These are phyloP conservation scores for Croton laevigatus DNA, from an alignment of 441 rosid genomes.

Conservation along the genomic window DNA sequence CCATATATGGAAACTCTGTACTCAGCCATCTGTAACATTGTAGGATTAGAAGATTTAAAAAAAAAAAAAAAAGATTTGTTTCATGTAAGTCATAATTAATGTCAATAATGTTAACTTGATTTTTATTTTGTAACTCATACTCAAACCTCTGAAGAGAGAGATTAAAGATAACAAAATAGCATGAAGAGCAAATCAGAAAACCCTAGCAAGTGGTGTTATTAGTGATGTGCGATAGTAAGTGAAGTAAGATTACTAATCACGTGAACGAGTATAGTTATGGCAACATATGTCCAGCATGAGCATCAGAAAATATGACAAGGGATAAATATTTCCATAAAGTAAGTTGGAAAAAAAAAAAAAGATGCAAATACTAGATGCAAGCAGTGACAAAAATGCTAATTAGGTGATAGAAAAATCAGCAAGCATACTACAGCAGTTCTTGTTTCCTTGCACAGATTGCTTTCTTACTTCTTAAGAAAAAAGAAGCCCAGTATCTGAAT, in stretches of 20 bases:
- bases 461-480: neutral
- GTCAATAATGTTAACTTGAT: neutral
- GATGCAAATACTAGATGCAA: neutral
- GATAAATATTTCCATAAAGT: neutral
- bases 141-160: neutral
- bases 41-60: slow-evolving; percentile 6
- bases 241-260: neutral
- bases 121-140: neutral
- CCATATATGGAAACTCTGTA: slow-evolving; percentile 73
- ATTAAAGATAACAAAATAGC: neutral
- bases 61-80: neutral
- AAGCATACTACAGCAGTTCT: neutral
- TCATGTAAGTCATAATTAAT: neutral
- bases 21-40: slow-evolving; percentile 60
- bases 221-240: neutral
- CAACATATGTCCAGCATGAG: neutral
- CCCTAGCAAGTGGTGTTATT: neutral
- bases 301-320: neutral
- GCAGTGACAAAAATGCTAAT: neutral
- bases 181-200: neutral
- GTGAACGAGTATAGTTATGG: neutral
- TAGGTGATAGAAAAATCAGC: neutral
- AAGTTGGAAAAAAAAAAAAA: neutral
- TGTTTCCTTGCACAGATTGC: neutral
- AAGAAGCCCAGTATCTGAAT: neutral